Evolutionary conservation across 352 stramenopile species (phyloP).

Genomic region (Phytophthora sp.): DNA sequence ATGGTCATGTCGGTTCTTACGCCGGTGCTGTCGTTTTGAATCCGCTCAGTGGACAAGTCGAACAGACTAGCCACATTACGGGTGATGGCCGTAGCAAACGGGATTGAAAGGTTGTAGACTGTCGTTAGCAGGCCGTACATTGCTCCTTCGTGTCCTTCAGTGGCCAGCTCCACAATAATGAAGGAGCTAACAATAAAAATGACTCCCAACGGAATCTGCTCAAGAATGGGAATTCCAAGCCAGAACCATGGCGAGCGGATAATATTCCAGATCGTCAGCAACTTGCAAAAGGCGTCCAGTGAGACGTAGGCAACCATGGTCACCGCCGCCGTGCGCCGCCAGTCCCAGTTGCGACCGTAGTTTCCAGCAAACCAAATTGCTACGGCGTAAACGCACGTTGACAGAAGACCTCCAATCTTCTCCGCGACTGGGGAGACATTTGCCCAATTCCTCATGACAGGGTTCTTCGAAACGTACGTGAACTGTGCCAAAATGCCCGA

Average conservation of each 20-base stretch:
- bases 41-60: constrained; percentile 46
- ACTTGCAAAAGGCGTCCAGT: constrained; percentile 45
- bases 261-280: constrained; percentile 62
- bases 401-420: constrained; percentile 43
- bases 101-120: constrained; percentile 53
- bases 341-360: constrained; percentile 63
- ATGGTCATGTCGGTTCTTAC: constrained; percentile 56
- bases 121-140: constrained; percentile 73
- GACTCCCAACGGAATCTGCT: constrained; percentile 53
- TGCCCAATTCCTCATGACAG: constrained; percentile 53
- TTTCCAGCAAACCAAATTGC: constrained; percentile 60
- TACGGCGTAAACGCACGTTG: constrained; percentile 37
- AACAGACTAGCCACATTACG: constrained; percentile 52
- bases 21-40: constrained; percentile 51
- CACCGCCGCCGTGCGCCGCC: constrained; percentile 40
- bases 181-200: constrained; percentile 66
- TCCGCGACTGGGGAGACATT: constrained; percentile 45
- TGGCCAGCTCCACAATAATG: constrained; percentile 62
- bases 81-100: constrained; percentile 52
- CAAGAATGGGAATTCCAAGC: constrained; percentile 46
- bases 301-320: constrained; percentile 40
- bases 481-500: constrained; percentile 46
- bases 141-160: constrained; percentile 62
- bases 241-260: constrained; percentile 58
- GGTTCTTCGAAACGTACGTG: constrained; percentile 45